Evolutionary conservation across 2,329 filamentous ascomycete species (phyloP), one percentile per base, ranked within the genome.

Genomic region (Colletotrichum navitas): DNA sequence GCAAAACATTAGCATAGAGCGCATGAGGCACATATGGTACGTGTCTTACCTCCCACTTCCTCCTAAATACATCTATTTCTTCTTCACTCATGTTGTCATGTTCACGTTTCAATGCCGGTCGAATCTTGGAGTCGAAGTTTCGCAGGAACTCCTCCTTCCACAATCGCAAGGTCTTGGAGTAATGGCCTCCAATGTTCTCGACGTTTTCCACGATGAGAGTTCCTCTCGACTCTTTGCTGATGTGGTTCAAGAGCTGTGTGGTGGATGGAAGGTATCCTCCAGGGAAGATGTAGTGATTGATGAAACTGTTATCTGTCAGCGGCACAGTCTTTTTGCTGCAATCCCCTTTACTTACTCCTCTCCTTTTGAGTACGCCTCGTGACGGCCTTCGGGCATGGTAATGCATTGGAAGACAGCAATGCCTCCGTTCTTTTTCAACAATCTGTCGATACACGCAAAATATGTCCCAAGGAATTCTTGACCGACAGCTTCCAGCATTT

Each of bases 401-500:
- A 93, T 94, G 80, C 91, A 93, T 79, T 94, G 92, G 79, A 94
- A 93, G 59, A 92, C 88, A 8, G 89, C 91, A 54, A 93, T 87
- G 1, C 91, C 89, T 3, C 89, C 90, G 21, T 91, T 85, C 59
- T 84, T 85, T 79, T 94, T 93, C 54, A 94, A 79, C 41, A 93
- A 79, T 68, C 83, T 83, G 75, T 93, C 83, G 62, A 94, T 84
- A 74, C 87, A 89, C 24, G 83, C 81, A 77, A 94, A 94, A 77
- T 93, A 94, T 1, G 87, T 91, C 26, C 85, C 83, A 41, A 94
- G 80, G 75, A 89, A 93, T 76, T 92, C 90, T 63, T 86, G 83
- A 3, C 92, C 92, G 0, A 94, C 92, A 1, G 90, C 90, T 81
- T 94, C 92, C 29, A 94, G 83, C 92, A 94, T 94, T 78, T 94